Evolutionary conservation across 352 stramenopile species (phyloP).

Genomic region (Phytopythium helicoides): DNA sequence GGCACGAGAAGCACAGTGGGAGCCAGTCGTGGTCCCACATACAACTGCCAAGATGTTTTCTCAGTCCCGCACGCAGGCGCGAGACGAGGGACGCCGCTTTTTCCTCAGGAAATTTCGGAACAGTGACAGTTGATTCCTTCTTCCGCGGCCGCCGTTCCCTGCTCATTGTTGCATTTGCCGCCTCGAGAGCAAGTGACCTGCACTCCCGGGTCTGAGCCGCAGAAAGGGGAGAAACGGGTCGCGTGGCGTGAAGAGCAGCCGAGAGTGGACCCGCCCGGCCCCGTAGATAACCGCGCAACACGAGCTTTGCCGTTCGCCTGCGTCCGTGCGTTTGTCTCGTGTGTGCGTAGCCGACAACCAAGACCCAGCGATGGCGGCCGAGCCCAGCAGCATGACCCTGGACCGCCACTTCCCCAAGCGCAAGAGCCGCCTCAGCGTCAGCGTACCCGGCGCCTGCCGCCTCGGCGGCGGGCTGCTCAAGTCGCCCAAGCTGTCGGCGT

Average conservation of each 20-base stretch:
- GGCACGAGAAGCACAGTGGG: slow-evolving; percentile 11
- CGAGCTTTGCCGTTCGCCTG: neutral
- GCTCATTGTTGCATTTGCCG: slow-evolving; percentile 63
- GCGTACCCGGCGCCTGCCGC: slow-evolving; percentile 23
- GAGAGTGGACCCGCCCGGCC: too few relatives aligned
- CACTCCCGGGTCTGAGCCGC: slow-evolving; percentile 1
- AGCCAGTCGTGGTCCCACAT: slow-evolving; percentile 2
- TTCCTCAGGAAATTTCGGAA: too few relatives aligned
- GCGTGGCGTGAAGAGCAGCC: slow-evolving; percentile 13
- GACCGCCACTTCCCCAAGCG: slow-evolving; percentile 71
- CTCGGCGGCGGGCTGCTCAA: slow-evolving; percentile 11
- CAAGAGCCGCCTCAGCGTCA: slow-evolving; percentile 39
- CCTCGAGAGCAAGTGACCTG: slow-evolving; percentile 41
- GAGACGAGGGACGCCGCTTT: too few relatives aligned
- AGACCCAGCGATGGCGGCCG: slow-evolving; percentile 2
- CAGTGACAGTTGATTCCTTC: too few relatives aligned
- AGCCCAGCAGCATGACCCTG: slow-evolving; percentile 37
- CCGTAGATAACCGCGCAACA: too few relatives aligned
- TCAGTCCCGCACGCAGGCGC: slow-evolving; percentile 11
- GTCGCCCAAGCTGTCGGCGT: slow-evolving; percentile 10
- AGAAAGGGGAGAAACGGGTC: slow-evolving; percentile 10
- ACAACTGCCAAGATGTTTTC: too few relatives aligned
- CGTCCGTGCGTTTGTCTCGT: neutral
- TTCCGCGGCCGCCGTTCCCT: too few relatives aligned
- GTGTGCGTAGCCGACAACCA: neutral